Evolutionary conservation across 2,329 filamentous ascomycete genomes (phyloP).

Genomic region (Dothideomycetidae sp.): DNA sequence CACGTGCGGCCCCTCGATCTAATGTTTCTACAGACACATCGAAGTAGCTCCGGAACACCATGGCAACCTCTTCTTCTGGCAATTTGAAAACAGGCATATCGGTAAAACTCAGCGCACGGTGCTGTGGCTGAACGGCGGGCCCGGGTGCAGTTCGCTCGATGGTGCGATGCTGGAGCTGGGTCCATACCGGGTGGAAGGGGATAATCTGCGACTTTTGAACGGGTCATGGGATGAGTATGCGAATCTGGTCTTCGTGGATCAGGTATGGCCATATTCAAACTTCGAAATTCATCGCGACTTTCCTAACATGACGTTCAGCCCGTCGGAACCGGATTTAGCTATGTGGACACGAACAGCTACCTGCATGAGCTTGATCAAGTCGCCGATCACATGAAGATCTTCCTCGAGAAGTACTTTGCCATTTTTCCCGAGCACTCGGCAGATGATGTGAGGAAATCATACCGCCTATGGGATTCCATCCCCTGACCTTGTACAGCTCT

Average conservation of each 20-base stretch:
- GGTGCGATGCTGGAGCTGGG: slow-evolving; percentile 94
- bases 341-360: slow-evolving; percentile 79
- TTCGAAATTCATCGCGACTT: too few species aligned
- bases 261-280: too few species aligned
- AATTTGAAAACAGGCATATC: slow-evolving; percentile 90
- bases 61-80: slow-evolving; percentile 97
- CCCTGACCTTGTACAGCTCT: slow-evolving; percentile 47
- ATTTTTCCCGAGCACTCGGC: slow-evolving; percentile 83
- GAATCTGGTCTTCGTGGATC: slow-evolving; percentile 91
- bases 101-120: slow-evolving; percentile 81
- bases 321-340: slow-evolving; percentile 92
- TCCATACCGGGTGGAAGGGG: slow-evolving; percentile 72
- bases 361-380: slow-evolving; percentile 75
- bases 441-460: slow-evolving; percentile 60
- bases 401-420: slow-evolving; percentile 81
- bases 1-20: slow-evolving; percentile 3
- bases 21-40: slow-evolving; percentile 53
- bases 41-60: slow-evolving; percentile 74
- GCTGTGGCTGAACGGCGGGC: slow-evolving; percentile 93
- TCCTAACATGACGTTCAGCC: too few species aligned
- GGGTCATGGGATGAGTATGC: slow-evolving; percentile 99
- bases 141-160: slow-evolving; percentile 94
- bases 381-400: slow-evolving; percentile 74
- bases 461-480: neutral
- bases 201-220: slow-evolving; percentile 63